Base-by-base conservation (phyloP, 345 rosid genomes). In the Acer campestre region DNA sequence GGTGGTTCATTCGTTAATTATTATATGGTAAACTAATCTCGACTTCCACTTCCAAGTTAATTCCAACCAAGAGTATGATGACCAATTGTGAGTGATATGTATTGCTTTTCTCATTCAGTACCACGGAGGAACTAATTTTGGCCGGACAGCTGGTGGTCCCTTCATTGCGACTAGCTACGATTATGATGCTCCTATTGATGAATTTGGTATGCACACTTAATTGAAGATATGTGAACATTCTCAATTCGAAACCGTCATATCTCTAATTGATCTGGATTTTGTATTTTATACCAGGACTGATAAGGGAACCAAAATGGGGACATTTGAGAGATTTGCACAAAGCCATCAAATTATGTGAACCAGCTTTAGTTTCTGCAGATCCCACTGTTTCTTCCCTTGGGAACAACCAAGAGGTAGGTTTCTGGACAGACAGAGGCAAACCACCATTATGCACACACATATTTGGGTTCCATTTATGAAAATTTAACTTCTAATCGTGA, bases 131-230 rank as follows among this genome's bases (percentile, higher is more conserved):
- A 92, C 98, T 2, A 96, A 96, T 76, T 96, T 96, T 35, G 98
- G 88, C 67, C 80, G 98, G 77, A 96, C 99, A 40, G 91, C 99
- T 22, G 97, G 98, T 48, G 99, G 97, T 80, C 93, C 90, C 56
- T 96, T 92, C 87, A 91, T 96, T 82, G 92, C 99, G 40, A 90
- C 99, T 71, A 96, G 97, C 85, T 94, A 96, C 72, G 99, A 96
- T 74, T 96, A 96, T 61, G 99, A 93, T 68, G 99, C 98, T 85
- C 99, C 98, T 77, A 79, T 96, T 7, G 99, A 96, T 84, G 98
- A 96, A 88, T 96, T 80, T 58, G 99, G 99, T 95, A 82, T 38
- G 88, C 49, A 25, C 27, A 51, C 31, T 71, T 46, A 23, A 7
- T 48, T 51, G 29, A 49, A 18, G 35, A 9, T n/a, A n/a, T 20